Conservation (phyloP, 1,284 basidiomycete genomes). For the Bondarzewia mesenterica region DNA sequence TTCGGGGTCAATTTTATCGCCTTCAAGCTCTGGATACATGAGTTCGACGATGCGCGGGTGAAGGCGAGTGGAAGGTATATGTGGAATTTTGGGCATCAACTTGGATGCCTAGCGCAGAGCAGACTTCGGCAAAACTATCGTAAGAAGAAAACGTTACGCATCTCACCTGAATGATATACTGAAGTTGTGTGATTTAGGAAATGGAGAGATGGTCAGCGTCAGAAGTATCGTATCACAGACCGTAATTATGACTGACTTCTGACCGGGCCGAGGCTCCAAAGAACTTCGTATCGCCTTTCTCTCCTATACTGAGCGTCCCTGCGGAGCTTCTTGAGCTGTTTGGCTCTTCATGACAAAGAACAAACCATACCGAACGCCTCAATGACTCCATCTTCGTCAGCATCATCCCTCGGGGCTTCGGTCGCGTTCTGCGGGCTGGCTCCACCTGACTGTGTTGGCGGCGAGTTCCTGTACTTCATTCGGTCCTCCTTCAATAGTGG, state of each 20-base stretch:
- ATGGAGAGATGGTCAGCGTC: not conserved
- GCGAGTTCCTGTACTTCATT: constrained; percentile 8
- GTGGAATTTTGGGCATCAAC: not conserved
- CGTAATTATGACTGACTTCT: constrained; percentile 50
- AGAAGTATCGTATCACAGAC: no score
- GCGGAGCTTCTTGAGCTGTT: not conserved
- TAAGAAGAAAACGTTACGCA: not conserved
- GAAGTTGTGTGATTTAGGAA: constrained; percentile 6
- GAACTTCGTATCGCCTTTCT: constrained; percentile 46
- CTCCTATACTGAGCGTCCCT: constrained; percentile 55
- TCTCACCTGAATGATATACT: constrained; percentile 48
- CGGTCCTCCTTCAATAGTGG: constrained; percentile 30
- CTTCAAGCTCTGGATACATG: constrained; percentile 12
- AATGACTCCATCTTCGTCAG: constrained; percentile 32
- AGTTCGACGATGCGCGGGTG: constrained; percentile 11
- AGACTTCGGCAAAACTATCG: not conserved
- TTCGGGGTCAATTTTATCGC: constrained; percentile 11
- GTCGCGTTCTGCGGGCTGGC: not conserved
- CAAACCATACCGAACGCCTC: constrained; percentile 45
- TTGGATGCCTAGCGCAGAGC: not conserved
- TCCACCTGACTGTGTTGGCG: constrained; percentile 4
- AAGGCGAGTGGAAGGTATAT: constrained; percentile 11
- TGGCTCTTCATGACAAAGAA: not conserved
- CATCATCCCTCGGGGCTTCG: constrained; percentile 8
- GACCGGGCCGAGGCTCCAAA: constrained; percentile 56